Percentiles rank a stretch among this genome's conserved stretches.
phyloP scores from a whole-genome alignment of 768 basidiomycete species.

The Leccinum sublutescens region DNA sequence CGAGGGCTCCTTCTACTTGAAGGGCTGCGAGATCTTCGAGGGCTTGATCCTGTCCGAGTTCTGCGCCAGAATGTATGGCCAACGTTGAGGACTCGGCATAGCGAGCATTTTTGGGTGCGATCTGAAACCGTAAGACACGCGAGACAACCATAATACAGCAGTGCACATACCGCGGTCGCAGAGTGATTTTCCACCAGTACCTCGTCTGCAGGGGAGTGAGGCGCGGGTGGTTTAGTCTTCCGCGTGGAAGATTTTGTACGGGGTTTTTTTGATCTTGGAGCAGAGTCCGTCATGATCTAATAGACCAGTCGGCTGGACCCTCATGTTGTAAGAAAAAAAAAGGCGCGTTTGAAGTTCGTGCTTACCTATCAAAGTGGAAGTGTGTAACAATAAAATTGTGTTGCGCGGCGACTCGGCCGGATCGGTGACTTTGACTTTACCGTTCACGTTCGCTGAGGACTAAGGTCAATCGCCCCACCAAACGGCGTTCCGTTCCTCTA shows the following conservation, averaged over 20 bases:
- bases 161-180: constrained; percentile 18
- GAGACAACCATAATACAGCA: too few relatives aligned
- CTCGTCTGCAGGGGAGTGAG: constrained; percentile 16
- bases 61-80: constrained; percentile 65
- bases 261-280: constrained; percentile 50
- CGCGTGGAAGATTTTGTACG: constrained; percentile 47
- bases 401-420: constrained; percentile 3
- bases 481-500: neutral
- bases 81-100: constrained; percentile 63
- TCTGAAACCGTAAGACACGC: constrained; percentile 31
- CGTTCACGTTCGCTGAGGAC: neutral
- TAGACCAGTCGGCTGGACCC: neutral
- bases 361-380: neutral
- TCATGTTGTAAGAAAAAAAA: neutral
- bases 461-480: neutral
- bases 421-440: constrained; percentile 15
- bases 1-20: constrained; percentile 66
- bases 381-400: constrained; percentile 2
- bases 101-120: constrained; percentile 51
- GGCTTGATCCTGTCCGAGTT: constrained; percentile 57
- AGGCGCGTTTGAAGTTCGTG: neutral
- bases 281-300: constrained; percentile 40
- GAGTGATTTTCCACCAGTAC: constrained; percentile 25
- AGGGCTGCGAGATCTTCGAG: constrained; percentile 48
- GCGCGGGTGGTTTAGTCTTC: constrained; percentile 12